Base-by-base conservation (phyloP, 768 basidiomycete species). In the Phaeotremella fagi region DNA sequence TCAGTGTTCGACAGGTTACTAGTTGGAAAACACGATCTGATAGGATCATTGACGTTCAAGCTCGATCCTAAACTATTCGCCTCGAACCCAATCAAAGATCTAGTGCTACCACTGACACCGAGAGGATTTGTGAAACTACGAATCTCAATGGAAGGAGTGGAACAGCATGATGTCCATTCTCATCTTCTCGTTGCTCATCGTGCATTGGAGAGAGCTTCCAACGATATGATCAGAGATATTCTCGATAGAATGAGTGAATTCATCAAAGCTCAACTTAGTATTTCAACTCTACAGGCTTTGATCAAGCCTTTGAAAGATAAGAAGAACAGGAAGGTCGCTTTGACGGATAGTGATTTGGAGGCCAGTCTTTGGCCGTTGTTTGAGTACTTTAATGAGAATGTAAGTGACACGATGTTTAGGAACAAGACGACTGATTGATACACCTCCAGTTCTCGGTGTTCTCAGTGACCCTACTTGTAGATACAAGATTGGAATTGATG, bases 1-100 rank as follows among this genome's bases (percentile, higher is more conserved):
- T 24, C 54, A 1, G 57, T 59, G 9, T 73, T 55, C 42, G 68
- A 75, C 51, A 65, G 73, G 22, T 55, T 60, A n/a, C 70, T 75
- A 7, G 73, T 75, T 14, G 73, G 73, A 38, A 72, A 75, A 45
- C 71, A 75, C 44, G 73, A 75, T 37, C 44, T 61, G 18, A 70
- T 75, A 44, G 73, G 73, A 4, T 33, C 57, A 0, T 37, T 56
- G 1, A 54, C 60, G 20, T 60, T 75, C 65, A 71, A 68, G 48
- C 63, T 75, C 22, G 66, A 75, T 38, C 64, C 69, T 1, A 41
- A 60, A 20, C 26, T 48, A 1, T 71, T 68, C 50, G 50, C 50
- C 4, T 60, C 59, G 12, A 28, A 22, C 15, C 47, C 59, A 12
- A 57, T 53, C 1, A 56, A 64, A 14, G 71, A 75, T 25, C 43